These are phyloP conservation scores for Backusella macrospora DNA, from an alignment of 192 early-diverging fungal species.

Conservation along the genomic window DNA sequence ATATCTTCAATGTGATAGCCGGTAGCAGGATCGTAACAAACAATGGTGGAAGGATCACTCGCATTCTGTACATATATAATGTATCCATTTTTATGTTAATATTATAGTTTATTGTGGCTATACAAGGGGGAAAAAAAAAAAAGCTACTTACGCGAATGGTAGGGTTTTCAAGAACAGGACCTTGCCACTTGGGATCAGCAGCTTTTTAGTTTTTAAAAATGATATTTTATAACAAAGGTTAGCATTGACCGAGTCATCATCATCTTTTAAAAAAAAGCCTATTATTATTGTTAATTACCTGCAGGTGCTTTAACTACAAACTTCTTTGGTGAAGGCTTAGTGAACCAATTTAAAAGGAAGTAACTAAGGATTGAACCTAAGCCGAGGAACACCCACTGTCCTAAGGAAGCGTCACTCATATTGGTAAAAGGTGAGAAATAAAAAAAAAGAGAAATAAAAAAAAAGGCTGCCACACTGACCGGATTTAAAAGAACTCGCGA, in stretches of 20 bases:
- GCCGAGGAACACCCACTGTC: neutral
- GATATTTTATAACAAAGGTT: neutral
- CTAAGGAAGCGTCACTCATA: neutral
- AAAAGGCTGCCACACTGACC: neutral
- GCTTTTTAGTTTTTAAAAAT: conserved; percentile 31
- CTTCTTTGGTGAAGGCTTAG: conserved; percentile 14
- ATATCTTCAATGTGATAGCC: conserved; percentile 71
- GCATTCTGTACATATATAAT: conserved; percentile 39
- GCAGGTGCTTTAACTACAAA: conserved; percentile 15
- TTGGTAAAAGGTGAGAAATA: neutral
- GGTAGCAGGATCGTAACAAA: conserved; percentile 86
- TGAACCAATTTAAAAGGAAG: neutral
- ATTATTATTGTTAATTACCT: neutral
- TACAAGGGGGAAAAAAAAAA: no score
- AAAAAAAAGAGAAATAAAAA: neutral
- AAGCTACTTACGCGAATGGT: conserved; percentile 44
- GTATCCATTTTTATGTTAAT: neutral
- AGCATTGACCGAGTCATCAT: neutral
- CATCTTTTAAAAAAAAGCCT: neutral
- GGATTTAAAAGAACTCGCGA: conserved; percentile 1
- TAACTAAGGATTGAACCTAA: conserved; percentile 10
- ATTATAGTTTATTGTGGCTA: no score
- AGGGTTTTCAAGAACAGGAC: conserved; percentile 50
- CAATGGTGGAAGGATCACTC: conserved; percentile 58
- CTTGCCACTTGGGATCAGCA: conserved; percentile 54